Base-by-base conservation (phyloP, 2,329 filamentous ascomycete genomes). In the Aspergillus sp. region DNA sequence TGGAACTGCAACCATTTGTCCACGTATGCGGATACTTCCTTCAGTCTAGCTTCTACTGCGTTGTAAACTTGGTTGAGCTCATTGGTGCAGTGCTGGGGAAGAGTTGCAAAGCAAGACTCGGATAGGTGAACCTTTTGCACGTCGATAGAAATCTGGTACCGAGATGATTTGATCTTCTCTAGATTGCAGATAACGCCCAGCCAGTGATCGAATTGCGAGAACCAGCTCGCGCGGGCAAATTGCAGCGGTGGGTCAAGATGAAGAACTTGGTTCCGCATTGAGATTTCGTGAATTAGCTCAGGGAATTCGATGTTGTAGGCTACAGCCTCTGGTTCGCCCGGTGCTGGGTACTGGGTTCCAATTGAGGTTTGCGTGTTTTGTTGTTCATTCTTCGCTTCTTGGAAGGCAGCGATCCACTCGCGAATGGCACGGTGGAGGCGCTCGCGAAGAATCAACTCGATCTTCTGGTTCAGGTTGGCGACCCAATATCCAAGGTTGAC, bases 1-100 rank as follows among this genome's bases (percentile, higher is more conserved):
- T 98, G 93, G 69, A 97, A 98, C 58, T 96, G 93, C 37, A 98
- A 76, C 93, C 93, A 98, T 67, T 97, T 94, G 63, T 96, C 90
- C 7, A 98, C 89, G 56, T 98, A 98, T 4, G 77, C 76, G 32
- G 86, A 81, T 29, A 97, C 88, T 35, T 86, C 83, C 11, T 78
- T 75, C 5, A 98, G 72, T 67, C 93, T 95, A 52, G 81, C 81
- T 66, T 97, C 90, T 7, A 98, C 80, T 0, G 85, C 83, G 30
- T 78, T 77, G 62, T 97, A 96, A 1, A 95, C 90, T 47, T 84
- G 79, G 37, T 83, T 79, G 13, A 98, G 77, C 45, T 86, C 81
- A 37, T 85, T 79, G 13, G 90, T 88, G 66, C 91, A 97, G 59
- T 86, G 81, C 45, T 84, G 82, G 1, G 91, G 89, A 29, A 99